Evolutionary conservation across 495 filamentous ascomycete species (phyloP), one percentile per base, ranked within the genome.

Genomic region (Talaromyces stipitatus): DNA sequence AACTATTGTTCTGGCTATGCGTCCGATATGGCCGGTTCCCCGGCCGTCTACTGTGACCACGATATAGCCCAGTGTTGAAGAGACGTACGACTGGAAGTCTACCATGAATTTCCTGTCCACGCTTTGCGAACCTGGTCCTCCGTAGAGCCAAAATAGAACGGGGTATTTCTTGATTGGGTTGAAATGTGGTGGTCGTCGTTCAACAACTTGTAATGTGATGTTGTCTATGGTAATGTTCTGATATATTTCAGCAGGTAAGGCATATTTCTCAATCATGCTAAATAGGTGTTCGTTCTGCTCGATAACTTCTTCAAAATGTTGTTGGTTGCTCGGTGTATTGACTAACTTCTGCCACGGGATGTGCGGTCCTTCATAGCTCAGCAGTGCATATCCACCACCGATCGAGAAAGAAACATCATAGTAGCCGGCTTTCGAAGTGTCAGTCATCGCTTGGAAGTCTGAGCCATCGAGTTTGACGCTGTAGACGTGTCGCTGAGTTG

Each of bases 41-140:
- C 94, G 84, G 11, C 89, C 90, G 70, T 98, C 94, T 18, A 98
- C 86, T 0, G 95, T 97, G 29, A 98, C 88, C 38, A 96, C 92
- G 54, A 98, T 79, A 73, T 97, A 97, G n/a, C 90, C 91, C 0
- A 98, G 79, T 23, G 73, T 84, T 3, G 88, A 88, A 28, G 94
- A 90, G 46, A 97, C 71, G 67, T 94, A 97, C 0, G 90, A 81
- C 68, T 97, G 91, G 66, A 92, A 98, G 65, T 97, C 90, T 46
- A 97, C 84, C 2, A 64, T 70, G 70, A 96, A 97, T 51, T 71
- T 82, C 70, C 92, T 92, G 59, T 85, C 73, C 1, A 98, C 94
- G 0, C 77, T 80, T 67, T 98, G 94, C 18, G 90, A 96, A 20
- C 88, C 89, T 0, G 94, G 94, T 4, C 94, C 94, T 29, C 86